These are phyloP conservation scores for Antrodiella citrinella DNA, from an alignment of 768 basidiomycete species.

Conservation along the genomic window DNA sequence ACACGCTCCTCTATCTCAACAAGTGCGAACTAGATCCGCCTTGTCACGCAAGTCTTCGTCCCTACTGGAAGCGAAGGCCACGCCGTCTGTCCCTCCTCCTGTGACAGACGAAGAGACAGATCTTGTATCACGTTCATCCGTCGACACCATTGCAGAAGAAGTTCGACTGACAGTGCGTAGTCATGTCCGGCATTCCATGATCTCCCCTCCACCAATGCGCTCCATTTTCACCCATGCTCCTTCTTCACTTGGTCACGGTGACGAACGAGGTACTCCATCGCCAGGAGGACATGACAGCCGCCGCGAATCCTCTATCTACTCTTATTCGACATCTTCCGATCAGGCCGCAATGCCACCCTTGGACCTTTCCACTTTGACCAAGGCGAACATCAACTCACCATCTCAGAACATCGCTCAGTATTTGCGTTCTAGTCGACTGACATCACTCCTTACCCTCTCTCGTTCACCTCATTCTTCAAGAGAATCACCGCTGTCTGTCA, in stretches of 20 bases:
- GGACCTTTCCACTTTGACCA: slow-evolving; percentile 22
- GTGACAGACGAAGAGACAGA: slow-evolving; percentile 54
- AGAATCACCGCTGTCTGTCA: slow-evolving; percentile 71
- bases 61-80: slow-evolving; percentile 37
- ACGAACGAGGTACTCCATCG: slow-evolving; percentile 12
- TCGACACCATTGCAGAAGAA: slow-evolving; percentile 85
- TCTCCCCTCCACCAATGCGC: slow-evolving; percentile 23
- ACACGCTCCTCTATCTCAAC: slow-evolving; percentile 53
- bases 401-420: slow-evolving; percentile 80
- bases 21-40: slow-evolving; percentile 40
- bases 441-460: slow-evolving; percentile 71
- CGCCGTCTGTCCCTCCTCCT: slow-evolving; percentile 9
- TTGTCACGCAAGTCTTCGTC: slow-evolving; percentile 37
- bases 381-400: slow-evolving; percentile 39
- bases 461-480: slow-evolving; percentile 73
- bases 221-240: slow-evolving; percentile 7
- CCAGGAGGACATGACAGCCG: not conserved
- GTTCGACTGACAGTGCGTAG: slow-evolving; percentile 61
- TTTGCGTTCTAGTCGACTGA: slow-evolving; percentile 78
- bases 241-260: slow-evolving; percentile 19
- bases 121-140: slow-evolving; percentile 69
- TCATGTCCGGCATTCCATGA: slow-evolving; percentile 28
- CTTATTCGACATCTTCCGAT: slow-evolving; percentile 20
- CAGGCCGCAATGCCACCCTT: slow-evolving; percentile 17
- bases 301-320: slow-evolving; percentile 20